Evolutionary conservation across 1,284 basidiomycete genomes (phyloP).

Genomic region (Caloboletus firmus): DNA sequence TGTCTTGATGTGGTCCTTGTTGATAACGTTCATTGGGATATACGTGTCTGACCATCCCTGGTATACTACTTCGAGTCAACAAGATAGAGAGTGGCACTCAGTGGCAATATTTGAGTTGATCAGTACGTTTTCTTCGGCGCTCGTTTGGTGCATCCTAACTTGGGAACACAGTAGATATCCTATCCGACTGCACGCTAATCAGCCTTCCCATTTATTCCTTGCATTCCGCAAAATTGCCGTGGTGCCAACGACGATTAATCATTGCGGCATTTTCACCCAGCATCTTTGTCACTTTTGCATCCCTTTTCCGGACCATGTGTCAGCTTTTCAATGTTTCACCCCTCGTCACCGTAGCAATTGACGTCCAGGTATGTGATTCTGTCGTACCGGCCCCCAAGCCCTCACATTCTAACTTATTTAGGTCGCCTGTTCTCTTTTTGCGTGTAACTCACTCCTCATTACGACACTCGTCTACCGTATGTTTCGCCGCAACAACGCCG

Average conservation of each 20-base stretch:
- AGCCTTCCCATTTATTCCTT: slow-evolving; percentile 14
- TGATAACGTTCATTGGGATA: slow-evolving; percentile 6
- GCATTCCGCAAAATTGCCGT: slow-evolving; percentile 11
- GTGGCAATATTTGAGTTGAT: slow-evolving; percentile 18
- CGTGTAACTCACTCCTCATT: slow-evolving; percentile 27
- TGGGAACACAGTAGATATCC: slow-evolving; percentile 17
- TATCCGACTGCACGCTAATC: slow-evolving; percentile 21
- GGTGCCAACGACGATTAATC: slow-evolving; percentile 13
- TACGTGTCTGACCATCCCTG: not conserved
- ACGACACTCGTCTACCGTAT: slow-evolving; percentile 15
- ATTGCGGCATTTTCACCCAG: slow-evolving; percentile 13
- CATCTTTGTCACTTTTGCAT: slow-evolving; percentile 17
- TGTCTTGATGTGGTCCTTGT: slow-evolving; percentile 10
- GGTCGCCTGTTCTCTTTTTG: slow-evolving; percentile 23
- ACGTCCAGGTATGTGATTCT: slow-evolving; percentile 19
- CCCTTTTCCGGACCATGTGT: slow-evolving; percentile 14
- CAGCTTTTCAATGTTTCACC: slow-evolving; percentile 8
- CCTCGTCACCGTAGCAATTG: slow-evolving; percentile 8
- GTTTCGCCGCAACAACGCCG: slow-evolving; percentile 2
- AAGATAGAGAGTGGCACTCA: not conserved
- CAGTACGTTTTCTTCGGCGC: slow-evolving; percentile 7
- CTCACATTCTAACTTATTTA: slow-evolving; percentile 11
- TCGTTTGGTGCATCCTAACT: not conserved
- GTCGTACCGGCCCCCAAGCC: not conserved
- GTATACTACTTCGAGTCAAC: not conserved